These are phyloP conservation scores for Diplodia corticola DNA, from an alignment of 2,329 filamentous ascomycete species.

Conservation along the genomic window DNA sequence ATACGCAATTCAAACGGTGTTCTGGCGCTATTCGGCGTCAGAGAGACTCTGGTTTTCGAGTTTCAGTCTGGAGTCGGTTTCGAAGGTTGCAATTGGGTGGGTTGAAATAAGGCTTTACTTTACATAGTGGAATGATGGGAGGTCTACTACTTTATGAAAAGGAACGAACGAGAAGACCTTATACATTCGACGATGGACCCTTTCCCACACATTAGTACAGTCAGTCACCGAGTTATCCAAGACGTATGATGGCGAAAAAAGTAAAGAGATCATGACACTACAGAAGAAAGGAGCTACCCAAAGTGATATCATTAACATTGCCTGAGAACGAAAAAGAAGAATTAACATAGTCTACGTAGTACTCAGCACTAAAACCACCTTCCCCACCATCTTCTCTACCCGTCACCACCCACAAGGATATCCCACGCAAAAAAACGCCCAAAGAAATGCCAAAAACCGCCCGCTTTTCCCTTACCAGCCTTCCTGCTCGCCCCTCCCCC, in stretches of 20 bases:
- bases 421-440: neutral
- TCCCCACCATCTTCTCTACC: neutral
- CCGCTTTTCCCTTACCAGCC: neutral
- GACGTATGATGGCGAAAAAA: neutral
- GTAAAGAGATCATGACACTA: neutral
- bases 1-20: neutral
- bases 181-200: neutral
- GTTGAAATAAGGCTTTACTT: neutral
- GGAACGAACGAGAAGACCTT: neutral
- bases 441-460: neutral
- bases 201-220: neutral
- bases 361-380: neutral
- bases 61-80: conserved; percentile 1
- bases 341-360: neutral
- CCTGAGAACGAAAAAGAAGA: neutral
- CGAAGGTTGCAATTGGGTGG: neutral
- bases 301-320: neutral
- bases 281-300: neutral
- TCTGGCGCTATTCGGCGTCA: conserved; percentile 1
- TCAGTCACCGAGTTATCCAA: neutral
- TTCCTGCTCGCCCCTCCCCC: neutral
- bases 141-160: neutral
- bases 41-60: neutral
- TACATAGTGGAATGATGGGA: neutral
- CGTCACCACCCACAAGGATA: neutral